Conservation (phyloP, 1,284 basidiomycete species). For the Tilletia horrida region DNA sequence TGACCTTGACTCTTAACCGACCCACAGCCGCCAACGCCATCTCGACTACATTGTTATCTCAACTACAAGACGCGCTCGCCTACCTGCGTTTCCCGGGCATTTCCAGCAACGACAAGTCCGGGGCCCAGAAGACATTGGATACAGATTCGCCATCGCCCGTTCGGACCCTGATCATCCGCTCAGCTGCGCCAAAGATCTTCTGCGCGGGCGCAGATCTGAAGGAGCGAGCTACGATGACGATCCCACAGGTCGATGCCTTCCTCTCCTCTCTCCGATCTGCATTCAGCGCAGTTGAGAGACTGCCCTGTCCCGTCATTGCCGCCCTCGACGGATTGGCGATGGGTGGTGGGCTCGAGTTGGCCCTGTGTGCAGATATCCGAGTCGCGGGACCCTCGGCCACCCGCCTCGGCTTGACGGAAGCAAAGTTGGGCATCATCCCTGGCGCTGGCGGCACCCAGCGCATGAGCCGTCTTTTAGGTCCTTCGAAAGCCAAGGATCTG, state of each 20-base stretch:
- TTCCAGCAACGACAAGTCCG: constrained; percentile 34
- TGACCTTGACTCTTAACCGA: constrained; percentile 66
- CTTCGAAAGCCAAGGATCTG: constrained; percentile 79
- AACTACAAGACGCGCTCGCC: constrained; percentile 64
- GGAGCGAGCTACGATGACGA: constrained; percentile 71
- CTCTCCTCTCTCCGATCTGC: constrained; percentile 72
- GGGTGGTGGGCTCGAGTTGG: constrained; percentile 83
- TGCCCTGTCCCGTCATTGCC: constrained; percentile 83
- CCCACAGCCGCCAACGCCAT: constrained; percentile 86
- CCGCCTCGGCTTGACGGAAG: constrained; percentile 79
- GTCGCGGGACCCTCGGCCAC: constrained; percentile 69
- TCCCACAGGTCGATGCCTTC: constrained; percentile 68
- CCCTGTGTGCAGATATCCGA: constrained; percentile 80
- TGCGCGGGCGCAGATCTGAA: constrained; percentile 88
- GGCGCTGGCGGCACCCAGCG: constrained; percentile 71
- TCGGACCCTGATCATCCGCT: constrained; percentile 74
- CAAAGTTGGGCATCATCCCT: constrained; percentile 83
- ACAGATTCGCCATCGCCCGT: not conserved
- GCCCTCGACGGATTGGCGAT: constrained; percentile 89
- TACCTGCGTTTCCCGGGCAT: not conserved
- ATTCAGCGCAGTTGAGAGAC: constrained; percentile 69
- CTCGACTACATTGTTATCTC: constrained; percentile 67
- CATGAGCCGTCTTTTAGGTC: constrained; percentile 73
- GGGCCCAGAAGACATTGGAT: constrained; percentile 35
- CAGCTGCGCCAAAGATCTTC: constrained; percentile 68